phyloP scores from a whole-genome alignment of 2,329 filamentous ascomycete species.

The Colletotrichum sp. region DNA sequence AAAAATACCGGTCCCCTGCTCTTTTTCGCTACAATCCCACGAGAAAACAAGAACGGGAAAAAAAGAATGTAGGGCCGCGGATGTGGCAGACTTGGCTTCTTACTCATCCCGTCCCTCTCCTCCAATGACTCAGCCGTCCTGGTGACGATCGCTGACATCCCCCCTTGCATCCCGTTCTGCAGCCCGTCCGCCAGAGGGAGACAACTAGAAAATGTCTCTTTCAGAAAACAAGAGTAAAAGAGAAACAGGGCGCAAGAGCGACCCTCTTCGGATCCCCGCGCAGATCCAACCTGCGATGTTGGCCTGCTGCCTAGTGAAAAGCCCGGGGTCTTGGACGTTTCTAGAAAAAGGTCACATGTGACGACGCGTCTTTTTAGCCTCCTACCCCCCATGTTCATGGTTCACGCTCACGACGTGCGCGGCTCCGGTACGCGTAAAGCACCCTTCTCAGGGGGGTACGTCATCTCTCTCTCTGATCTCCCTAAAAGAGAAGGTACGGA shows the following conservation, averaged over 20 bases:
- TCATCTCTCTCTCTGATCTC: background rate
- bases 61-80: background rate
- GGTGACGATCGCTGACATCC: background rate
- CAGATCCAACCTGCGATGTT: background rate
- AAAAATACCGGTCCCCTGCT: background rate
- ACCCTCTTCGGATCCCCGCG: background rate
- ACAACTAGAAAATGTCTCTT: background rate
- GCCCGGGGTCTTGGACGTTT: background rate
- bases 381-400: background rate
- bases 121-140: background rate
- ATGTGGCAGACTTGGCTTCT: background rate
- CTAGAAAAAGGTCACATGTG: background rate
- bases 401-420: background rate
- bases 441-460: background rate
- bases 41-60: background rate
- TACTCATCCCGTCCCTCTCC: background rate
- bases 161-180: background rate
- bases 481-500: background rate
- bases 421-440: conserved; percentile 11
- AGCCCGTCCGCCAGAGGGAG: background rate
- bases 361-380: conserved; percentile 3
- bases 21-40: background rate
- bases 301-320: background rate
- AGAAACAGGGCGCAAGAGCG: background rate
- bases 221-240: too few relatives aligned